phyloP scores from a whole-genome alignment of 495 filamentous ascomycete species.

The Aspergillus funiculosus region DNA sequence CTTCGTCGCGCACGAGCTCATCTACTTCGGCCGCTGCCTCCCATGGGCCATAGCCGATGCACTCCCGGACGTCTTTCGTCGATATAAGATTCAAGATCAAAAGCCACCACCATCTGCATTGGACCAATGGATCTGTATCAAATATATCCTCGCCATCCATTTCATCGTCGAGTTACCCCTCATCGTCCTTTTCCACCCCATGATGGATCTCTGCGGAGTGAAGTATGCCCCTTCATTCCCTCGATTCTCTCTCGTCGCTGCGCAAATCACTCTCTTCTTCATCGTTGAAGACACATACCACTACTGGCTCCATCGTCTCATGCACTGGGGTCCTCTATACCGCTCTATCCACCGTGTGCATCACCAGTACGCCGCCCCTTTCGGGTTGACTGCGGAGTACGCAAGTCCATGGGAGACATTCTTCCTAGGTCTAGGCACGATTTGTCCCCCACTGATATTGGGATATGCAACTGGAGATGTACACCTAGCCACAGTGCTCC shows the following conservation, averaged over 20 bases:
- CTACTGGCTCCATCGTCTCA: conserved; percentile 89
- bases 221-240: conserved; percentile 86
- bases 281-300: conserved; percentile 96
- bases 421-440: conserved; percentile 82
- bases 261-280: conserved; percentile 91
- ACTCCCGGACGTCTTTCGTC: conserved; percentile 70
- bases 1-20: conserved; percentile 86
- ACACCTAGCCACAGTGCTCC: conserved; percentile 93
- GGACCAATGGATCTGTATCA: conserved; percentile 92
- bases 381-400: conserved; percentile 94
- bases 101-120: conserved; percentile 26
- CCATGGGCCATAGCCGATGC: conserved; percentile 92
- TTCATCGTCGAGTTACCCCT: conserved; percentile 96
- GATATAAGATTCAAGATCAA: conserved; percentile 80
- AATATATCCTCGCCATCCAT: conserved; percentile 83
- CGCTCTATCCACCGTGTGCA: conserved; percentile 95
- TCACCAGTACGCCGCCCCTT: conserved; percentile 95
- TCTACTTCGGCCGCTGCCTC: conserved; percentile 90
- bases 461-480: conserved; percentile 73
- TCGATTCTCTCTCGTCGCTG: conserved; percentile 67
- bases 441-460: conserved; percentile 79
- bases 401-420: conserved; percentile 96
- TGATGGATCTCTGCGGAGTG: conserved; percentile 88
- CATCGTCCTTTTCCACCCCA: conserved; percentile 89
- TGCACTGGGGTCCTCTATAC: conserved; percentile 97